Evolutionary conservation across 805 yeast genomes (phyloP).

Genomic region (Sungouiella thailandica): DNA sequence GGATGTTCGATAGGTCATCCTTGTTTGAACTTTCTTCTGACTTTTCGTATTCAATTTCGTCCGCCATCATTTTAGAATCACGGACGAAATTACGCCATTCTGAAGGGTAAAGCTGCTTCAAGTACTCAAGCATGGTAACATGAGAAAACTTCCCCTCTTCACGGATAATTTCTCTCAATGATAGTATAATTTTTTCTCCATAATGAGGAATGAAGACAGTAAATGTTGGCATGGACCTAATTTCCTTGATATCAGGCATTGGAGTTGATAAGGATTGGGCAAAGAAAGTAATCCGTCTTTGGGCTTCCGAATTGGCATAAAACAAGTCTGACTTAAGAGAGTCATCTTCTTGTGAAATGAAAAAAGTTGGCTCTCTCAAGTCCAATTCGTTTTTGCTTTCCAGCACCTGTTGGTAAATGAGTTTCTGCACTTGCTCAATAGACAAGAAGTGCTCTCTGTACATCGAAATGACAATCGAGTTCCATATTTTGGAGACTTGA

Average conservation of each 20-base stretch:
- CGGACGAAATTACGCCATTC: slow-evolving; percentile 98
- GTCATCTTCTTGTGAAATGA: slow-evolving; percentile 78
- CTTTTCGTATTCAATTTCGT: slow-evolving; percentile 43
- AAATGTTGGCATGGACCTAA: slow-evolving; percentile 13
- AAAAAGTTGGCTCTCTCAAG: slow-evolving; percentile 69
- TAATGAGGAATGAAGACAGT: slow-evolving; percentile 89
- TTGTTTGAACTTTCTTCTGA: slow-evolving; percentile 1
- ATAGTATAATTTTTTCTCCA: slow-evolving; percentile 86
- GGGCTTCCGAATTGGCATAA: slow-evolving; percentile 68
- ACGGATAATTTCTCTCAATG: slow-evolving; percentile 92
- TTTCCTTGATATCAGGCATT: slow-evolving; percentile 58
- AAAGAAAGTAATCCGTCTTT: slow-evolving; percentile 78
- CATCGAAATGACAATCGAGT: slow-evolving; percentile 77
- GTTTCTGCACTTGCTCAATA: slow-evolving; percentile 62
- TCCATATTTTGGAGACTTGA: slow-evolving; percentile 66
- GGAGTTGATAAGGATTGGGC: slow-evolving; percentile 89
- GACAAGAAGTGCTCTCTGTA: slow-evolving; percentile 75
- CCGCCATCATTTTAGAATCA: slow-evolving; percentile 93
- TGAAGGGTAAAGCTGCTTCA: slow-evolving; percentile 91
- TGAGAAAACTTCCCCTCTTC: slow-evolving; percentile 97
- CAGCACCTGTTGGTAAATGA: slow-evolving; percentile 40
- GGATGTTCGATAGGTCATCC: slow-evolving; percentile 48
- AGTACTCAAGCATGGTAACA: slow-evolving; percentile 87
- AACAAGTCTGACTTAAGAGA: slow-evolving; percentile 54
- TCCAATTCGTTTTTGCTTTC: slow-evolving; percentile 26